Percentiles rank a stretch among this genome's conserved stretches.
Evolutionary conservation across 805 yeast genomes (phyloP).

Genomic region (Candida stauntonica): DNA sequence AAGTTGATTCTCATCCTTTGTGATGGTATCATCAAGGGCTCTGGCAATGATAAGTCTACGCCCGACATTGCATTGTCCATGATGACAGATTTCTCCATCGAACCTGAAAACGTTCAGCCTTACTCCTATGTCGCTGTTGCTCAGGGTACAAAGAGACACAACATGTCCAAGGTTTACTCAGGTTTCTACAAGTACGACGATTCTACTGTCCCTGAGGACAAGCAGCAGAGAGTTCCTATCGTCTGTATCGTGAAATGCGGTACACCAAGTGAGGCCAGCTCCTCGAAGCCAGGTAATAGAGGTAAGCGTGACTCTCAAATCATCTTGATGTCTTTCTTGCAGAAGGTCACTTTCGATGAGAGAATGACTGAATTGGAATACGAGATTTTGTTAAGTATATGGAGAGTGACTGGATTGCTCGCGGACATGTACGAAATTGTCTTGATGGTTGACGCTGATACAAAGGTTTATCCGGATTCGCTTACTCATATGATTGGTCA

Average conservation of each 20-base stretch:
- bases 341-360: slow-evolving; percentile 83
- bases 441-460: slow-evolving; percentile 94
- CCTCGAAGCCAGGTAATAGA: slow-evolving; percentile 85
- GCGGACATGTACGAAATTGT: slow-evolving; percentile 77
- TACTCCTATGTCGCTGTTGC: slow-evolving; percentile 94
- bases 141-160: slow-evolving; percentile 89
- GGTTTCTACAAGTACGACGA: slow-evolving; percentile 90
- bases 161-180: slow-evolving; percentile 94
- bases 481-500: slow-evolving; percentile 87
- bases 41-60: slow-evolving; percentile 83
- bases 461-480: slow-evolving; percentile 82
- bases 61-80: slow-evolving; percentile 85
- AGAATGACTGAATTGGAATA: slow-evolving; percentile 90
- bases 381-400: slow-evolving; percentile 67
- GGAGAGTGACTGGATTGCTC: slow-evolving; percentile 83
- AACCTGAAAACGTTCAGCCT: slow-evolving; percentile 72
- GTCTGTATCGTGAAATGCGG: slow-evolving; percentile 83
- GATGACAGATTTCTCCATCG: slow-evolving; percentile 76
- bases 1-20: slow-evolving; percentile 81
- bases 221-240: slow-evolving; percentile 83
- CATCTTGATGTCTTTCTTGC: slow-evolving; percentile 84
- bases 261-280: slow-evolving; percentile 68
- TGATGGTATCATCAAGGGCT: slow-evolving; percentile 93
- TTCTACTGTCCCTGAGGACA: slow-evolving; percentile 65
- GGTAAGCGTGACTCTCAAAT: slow-evolving; percentile 96